Evolutionary conservation across 768 basidiomycete species (phyloP).

Genomic region (Leccinellum luteum): DNA sequence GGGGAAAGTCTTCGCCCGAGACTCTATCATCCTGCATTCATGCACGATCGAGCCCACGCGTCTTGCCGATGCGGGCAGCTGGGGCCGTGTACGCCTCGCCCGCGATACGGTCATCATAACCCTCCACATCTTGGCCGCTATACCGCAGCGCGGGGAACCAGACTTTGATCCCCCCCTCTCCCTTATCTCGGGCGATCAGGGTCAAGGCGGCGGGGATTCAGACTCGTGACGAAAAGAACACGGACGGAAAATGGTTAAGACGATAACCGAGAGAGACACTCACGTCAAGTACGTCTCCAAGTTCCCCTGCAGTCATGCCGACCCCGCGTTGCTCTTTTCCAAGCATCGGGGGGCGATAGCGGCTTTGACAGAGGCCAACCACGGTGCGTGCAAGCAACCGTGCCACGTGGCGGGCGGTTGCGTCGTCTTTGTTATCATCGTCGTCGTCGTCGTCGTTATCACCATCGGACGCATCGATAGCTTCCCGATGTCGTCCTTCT

Average conservation of each 20-base stretch:
- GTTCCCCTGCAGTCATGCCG: conserved; percentile 29
- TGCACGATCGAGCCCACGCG: conserved; percentile 1
- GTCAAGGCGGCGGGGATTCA: conserved; percentile 10
- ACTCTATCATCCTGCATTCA: not conserved
- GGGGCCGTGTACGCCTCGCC: conserved; percentile 3
- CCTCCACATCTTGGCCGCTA: conserved; percentile 16
- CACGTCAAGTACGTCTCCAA: conserved; percentile 33
- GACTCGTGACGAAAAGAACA: not conserved
- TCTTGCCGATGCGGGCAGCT: conserved; percentile 15
- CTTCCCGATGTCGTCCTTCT: conserved; percentile 1
- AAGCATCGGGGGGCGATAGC: conserved; percentile 14
- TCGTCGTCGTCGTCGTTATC: not conserved
- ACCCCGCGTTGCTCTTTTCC: conserved; percentile 6
- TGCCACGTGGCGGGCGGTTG: conserved; percentile 16
- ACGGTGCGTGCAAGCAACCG: conserved; percentile 20
- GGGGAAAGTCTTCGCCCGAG: conserved; percentile 1
- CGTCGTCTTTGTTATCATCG: not conserved
- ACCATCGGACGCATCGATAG: not conserved
- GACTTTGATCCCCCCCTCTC: conserved; percentile 6
- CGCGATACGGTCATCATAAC: conserved; percentile 1
- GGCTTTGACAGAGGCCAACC: conserved; percentile 22
- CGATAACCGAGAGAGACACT: conserved; percentile 10
- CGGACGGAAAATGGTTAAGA: not conserved
- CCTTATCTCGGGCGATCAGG: conserved; percentile 15
- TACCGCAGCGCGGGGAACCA: conserved; percentile 7